Base-by-base conservation (phyloP, 345 rosid genomes). In the Lepidium africanum region DNA sequence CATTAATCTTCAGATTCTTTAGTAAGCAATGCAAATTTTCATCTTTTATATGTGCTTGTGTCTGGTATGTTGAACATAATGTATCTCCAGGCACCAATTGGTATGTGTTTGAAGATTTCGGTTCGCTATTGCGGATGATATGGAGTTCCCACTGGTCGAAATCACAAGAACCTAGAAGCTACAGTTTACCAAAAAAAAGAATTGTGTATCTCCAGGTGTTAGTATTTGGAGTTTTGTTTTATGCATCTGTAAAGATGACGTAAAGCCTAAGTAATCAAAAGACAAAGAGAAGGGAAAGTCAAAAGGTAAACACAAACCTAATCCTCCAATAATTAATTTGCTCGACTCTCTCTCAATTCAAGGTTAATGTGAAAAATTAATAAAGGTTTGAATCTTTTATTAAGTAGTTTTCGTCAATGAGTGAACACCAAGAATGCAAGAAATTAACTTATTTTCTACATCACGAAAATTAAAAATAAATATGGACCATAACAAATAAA, bases 291-390 rank as follows among this genome's bases (percentile, higher is more conserved):
- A 37, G 59, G 61, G 9, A 68, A 74, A 46, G 74, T 68, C 74
- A 75, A 75, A 68, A 54, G 58, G 57, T 32, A 19, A 60, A 55
- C 45, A 54, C 52, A 68, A 74, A 74, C 78, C 78, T 69, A 75
- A 75, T 63, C 70, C 37, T 69, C 78, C 78, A 75, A 61, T 67
- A 74, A 61, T 59, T 46, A 49, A 50, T 3, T 57, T 65, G 9
- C 70, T 74, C 68, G 78, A 68, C 64, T 60, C 40, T 60, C 40
- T 42, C 56, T 59, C 55, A 23, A 59, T 35, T 9, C 10, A 30
- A 16, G 5, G 73, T 53, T 43, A 60, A 74, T 36, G 72, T 59
- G 64, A 66, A 67, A 67, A 32, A 47, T 3, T 32, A 17, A 71
- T 19, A 41, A 10, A 53, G 55, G 7, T 46, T 13, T 25, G 50